Evolutionary conservation across 768 basidiomycete genomes (phyloP).

Genomic region (Termitomyces heimii): DNA sequence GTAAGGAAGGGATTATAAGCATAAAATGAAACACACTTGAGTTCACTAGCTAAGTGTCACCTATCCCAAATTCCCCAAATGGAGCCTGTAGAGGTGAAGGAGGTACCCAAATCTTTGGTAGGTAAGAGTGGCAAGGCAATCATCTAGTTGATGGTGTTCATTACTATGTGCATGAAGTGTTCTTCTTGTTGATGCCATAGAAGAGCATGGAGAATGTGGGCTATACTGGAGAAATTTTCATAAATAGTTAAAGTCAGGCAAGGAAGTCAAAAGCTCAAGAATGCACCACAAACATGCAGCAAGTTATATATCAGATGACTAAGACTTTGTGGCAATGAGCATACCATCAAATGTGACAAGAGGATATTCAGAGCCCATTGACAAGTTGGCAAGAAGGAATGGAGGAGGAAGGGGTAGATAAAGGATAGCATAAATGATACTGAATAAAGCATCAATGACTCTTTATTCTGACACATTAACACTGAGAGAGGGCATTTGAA

Average conservation of each 20-base stretch:
- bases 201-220: conserved; percentile 52
- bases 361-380: too few species aligned
- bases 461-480: too few species aligned
- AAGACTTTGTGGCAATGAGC: conserved; percentile 56
- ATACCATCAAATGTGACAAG: too few species aligned
- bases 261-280: background rate
- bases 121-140: conserved; percentile 29
- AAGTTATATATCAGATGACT: conserved; percentile 55
- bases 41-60: conserved; percentile 1
- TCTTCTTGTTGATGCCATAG: conserved; percentile 30
- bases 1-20: conserved; percentile 33
- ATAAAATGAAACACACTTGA: conserved; percentile 65
- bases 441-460: too few species aligned
- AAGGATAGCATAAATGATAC: too few species aligned
- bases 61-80: background rate
- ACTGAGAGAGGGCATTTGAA: too few species aligned
- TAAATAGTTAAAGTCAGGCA: background rate
- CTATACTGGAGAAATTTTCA: conserved; percentile 47
- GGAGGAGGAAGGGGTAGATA: too few species aligned
- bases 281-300: conserved; percentile 66
- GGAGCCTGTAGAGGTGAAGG: background rate
- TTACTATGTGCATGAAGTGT: conserved; percentile 48
- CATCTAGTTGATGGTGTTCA: conserved; percentile 64
- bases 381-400: too few species aligned
- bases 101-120: background rate